Conservation (phyloP, 2,329 filamentous ascomycete genomes). For the Trichoderma lentiforme region DNA sequence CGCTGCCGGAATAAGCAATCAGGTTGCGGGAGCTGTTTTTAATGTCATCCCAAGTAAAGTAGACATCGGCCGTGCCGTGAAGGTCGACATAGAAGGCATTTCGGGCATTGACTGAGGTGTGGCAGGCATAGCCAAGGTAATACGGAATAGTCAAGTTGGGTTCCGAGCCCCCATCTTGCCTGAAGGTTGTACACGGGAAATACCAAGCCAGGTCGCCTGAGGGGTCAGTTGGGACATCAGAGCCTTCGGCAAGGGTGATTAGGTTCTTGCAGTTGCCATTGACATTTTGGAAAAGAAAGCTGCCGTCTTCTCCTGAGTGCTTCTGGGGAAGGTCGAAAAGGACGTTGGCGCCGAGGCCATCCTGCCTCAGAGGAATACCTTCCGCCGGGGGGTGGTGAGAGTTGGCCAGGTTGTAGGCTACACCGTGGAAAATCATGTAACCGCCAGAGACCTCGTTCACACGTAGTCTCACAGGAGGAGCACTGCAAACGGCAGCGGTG, state of each 20-base stretch:
- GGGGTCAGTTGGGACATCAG: constrained; percentile 74
- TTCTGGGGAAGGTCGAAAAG: constrained; percentile 81
- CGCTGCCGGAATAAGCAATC: constrained; percentile 89
- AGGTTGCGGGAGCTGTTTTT: constrained; percentile 86
- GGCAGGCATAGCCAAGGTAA: constrained; percentile 85
- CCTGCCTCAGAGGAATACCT: constrained; percentile 61
- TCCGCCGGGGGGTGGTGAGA: constrained; percentile 77
- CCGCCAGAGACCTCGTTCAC: constrained; percentile 77
- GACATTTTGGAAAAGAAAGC: constrained; percentile 97
- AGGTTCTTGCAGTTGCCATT: constrained; percentile 94
- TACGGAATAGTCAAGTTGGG: constrained; percentile 71
- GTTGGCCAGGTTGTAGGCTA: constrained; percentile 75
- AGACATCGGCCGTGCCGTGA: constrained; percentile 74
- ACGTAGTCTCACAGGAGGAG: constrained; percentile 67
- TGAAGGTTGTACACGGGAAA: constrained; percentile 87
- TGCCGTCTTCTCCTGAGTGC: constrained; percentile 85
- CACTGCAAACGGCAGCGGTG: constrained; percentile 79
- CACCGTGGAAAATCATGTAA: constrained; percentile 96
- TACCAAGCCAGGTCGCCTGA: constrained; percentile 86
- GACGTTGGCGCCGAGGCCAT: constrained; percentile 65
- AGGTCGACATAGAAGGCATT: constrained; percentile 72
- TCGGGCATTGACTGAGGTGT: constrained; percentile 69
- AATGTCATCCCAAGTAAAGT: constrained; percentile 93
- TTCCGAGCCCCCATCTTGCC: constrained; percentile 82
- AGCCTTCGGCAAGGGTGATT: constrained; percentile 68